phyloP scores from a whole-genome alignment of 208 protist species.

The Trypanosoma vivax region DNA sequence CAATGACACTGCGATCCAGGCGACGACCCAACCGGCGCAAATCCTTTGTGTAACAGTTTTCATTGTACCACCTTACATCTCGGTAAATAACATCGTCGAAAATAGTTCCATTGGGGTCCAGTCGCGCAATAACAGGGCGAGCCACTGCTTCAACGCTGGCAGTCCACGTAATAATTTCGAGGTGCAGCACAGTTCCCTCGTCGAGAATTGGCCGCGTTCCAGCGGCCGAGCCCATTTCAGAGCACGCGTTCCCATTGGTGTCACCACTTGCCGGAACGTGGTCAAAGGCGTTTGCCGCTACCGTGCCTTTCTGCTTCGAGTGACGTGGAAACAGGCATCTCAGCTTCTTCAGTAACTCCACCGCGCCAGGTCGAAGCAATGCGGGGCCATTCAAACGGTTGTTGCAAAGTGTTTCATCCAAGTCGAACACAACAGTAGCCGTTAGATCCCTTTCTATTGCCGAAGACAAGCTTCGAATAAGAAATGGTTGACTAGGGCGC shows the following conservation, averaged over 20 bases:
- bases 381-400: conserved; percentile 59
- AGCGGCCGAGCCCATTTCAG: not conserved
- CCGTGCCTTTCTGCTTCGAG: conserved; percentile 14
- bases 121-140: conserved; percentile 52
- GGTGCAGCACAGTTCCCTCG: conserved; percentile 23
- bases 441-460: conserved; percentile 41
- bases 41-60: conserved; percentile 78
- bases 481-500: conserved; percentile 11
- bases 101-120: conserved; percentile 65
- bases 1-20: conserved; percentile 72
- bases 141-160: conserved; percentile 73
- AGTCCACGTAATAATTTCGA: conserved; percentile 89
- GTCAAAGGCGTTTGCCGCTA: conserved; percentile 8
- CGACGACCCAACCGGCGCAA: conserved; percentile 66
- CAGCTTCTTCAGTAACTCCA: conserved; percentile 47
- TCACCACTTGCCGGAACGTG: conserved; percentile 3
- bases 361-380: conserved; percentile 62
- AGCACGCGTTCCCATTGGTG: not conserved
- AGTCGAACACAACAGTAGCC: conserved; percentile 85
- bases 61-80: conserved; percentile 81
- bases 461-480: conserved; percentile 21
- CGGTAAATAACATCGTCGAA: conserved; percentile 83
- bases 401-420: conserved; percentile 88
- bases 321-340: conserved; percentile 41
- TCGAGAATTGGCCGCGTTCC: not conserved